Evolutionary conservation across 2,329 filamentous ascomycete genomes (phyloP).

Genomic region (Pseudogymnoascus pannorum): DNA sequence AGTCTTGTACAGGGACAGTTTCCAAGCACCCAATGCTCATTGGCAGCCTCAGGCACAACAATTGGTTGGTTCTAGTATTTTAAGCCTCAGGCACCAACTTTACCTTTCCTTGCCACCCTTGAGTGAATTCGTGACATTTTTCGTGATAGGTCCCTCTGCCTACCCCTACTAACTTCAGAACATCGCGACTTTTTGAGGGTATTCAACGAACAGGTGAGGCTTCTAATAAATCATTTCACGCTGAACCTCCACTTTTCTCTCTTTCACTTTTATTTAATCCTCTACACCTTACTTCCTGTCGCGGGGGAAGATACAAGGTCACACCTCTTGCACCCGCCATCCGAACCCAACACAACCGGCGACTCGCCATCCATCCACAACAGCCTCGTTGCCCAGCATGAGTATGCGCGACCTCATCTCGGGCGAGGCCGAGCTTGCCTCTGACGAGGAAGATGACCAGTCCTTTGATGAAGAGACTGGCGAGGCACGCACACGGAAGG

Average conservation of each 20-base stretch:
- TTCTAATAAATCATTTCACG: neutral
- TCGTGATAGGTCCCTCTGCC: neutral
- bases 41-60: neutral
- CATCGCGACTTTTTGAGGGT: neutral
- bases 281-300: neutral
- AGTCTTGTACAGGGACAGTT: neutral
- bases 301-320: neutral
- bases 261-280: neutral
- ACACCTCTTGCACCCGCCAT: neutral
- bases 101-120: neutral
- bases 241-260: neutral
- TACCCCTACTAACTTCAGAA: neutral
- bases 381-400: constrained; percentile 37
- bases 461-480: constrained; percentile 72
- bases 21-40: neutral
- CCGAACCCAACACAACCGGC: neutral
- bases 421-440: constrained; percentile 76
- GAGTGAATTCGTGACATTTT: neutral
- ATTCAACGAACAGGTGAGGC: neutral
- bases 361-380: neutral
- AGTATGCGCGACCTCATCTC: constrained; percentile 75
- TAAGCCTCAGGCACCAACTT: neutral
- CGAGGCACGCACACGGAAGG: constrained; percentile 42
- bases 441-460: constrained; percentile 75
- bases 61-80: no score